Conservation (phyloP, 2,329 filamentous ascomycete species). For the Exophiala sp. region DNA sequence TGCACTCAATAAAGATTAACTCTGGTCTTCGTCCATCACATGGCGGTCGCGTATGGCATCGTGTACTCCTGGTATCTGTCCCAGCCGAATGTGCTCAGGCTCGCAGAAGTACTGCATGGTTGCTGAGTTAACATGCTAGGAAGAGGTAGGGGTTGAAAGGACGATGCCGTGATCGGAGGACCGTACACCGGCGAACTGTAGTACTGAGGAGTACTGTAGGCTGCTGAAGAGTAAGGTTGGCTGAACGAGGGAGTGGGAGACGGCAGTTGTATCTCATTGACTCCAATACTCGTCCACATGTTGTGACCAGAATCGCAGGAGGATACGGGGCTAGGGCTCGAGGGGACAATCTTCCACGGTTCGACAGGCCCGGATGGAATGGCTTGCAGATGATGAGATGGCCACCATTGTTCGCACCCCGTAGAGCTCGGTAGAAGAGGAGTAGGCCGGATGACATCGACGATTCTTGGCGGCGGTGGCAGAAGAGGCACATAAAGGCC, state of each 20-base stretch:
- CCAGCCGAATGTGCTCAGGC: slow-evolving; percentile 77
- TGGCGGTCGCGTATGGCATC: slow-evolving; percentile 64
- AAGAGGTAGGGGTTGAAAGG: slow-evolving; percentile 67
- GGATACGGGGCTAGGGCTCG: slow-evolving; percentile 73
- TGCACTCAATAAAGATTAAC: slow-evolving; percentile 43
- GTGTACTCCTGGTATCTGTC: slow-evolving; percentile 79
- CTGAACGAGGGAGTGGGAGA: slow-evolving; percentile 77
- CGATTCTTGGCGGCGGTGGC: slow-evolving; percentile 75
- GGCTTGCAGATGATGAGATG: slow-evolving; percentile 60
- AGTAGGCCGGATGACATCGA: slow-evolving; percentile 82
- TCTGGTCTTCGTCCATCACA: slow-evolving; percentile 63
- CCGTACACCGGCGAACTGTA: slow-evolving; percentile 73
- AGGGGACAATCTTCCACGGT: slow-evolving; percentile 84
- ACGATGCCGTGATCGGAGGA: slow-evolving; percentile 38
- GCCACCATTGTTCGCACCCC: slow-evolving; percentile 71
- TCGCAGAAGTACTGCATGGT: slow-evolving; percentile 70
- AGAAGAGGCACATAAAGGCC: slow-evolving; percentile 78
- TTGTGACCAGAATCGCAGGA: slow-evolving; percentile 65
- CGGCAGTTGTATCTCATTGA: slow-evolving; percentile 67
- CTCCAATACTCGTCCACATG: slow-evolving; percentile 72
- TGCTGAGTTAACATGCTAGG: slow-evolving; percentile 81
- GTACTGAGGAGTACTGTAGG: slow-evolving; percentile 56
- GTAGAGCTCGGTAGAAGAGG: slow-evolving; percentile 80
- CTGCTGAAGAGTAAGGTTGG: slow-evolving; percentile 67
- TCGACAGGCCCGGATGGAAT: slow-evolving; percentile 68